A percentile compares a stretch with the other conserved stretches of the same genome.
Conservation (phyloP, 129 eudicot genomes). For the Mikania micrantha region DNA sequence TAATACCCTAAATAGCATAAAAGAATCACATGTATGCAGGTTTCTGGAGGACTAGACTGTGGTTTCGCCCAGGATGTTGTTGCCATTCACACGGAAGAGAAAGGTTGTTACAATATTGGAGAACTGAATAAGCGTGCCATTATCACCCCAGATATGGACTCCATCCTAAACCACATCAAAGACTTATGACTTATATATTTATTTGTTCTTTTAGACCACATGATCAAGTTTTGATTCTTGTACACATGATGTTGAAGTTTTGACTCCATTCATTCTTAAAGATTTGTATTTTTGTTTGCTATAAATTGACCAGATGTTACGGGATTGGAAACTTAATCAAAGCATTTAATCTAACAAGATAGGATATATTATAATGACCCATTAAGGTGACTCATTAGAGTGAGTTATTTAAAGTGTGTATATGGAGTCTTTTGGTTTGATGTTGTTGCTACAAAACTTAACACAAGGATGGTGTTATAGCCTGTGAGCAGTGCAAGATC, state of each 20-base stretch:
- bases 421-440: too few species aligned
- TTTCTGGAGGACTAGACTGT: constrained; percentile 53
- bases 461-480: too few species aligned
- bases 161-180: constrained; percentile 35
- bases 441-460: too few species aligned
- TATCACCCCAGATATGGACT: constrained; percentile 66
- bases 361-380: too few species aligned
- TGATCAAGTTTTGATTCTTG: neutral
- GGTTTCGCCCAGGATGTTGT: constrained; percentile 67
- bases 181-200: constrained; percentile 24
- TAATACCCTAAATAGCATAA: too few species aligned
- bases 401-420: too few species aligned
- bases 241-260: constrained; percentile 21
- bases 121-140: constrained; percentile 64
- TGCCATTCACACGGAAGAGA: constrained; percentile 50
- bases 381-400: too few species aligned
- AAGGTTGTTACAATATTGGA: constrained; percentile 55
- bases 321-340: neutral
- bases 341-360: neutral
- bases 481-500: too few species aligned
- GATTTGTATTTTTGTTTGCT: neutral
- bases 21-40: constrained; percentile 35
- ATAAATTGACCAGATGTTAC: neutral
- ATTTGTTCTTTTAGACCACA: too few species aligned
- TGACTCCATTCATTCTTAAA: constrained; percentile 3